Evolutionary conservation across 2,329 filamentous ascomycete genomes (phyloP).

Genomic region (Juglanconis juglandina): DNA sequence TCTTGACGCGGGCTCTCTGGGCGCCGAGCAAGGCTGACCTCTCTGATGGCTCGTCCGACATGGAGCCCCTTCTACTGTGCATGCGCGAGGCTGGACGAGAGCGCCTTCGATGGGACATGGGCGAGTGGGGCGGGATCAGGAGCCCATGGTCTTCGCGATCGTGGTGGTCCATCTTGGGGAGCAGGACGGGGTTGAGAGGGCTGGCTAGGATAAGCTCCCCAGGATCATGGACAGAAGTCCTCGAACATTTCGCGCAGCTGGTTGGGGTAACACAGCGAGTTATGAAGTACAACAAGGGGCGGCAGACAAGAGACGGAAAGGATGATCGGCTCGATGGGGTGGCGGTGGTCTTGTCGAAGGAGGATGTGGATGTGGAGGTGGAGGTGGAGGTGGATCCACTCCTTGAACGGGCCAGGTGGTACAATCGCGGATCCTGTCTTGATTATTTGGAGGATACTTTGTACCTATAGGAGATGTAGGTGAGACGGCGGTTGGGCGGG

Average conservation of each 20-base stretch:
- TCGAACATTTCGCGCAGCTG: background rate
- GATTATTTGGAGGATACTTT: no score
- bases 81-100: constrained; percentile 17
- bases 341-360: no score
- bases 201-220: background rate
- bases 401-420: no score
- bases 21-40: constrained; percentile 12
- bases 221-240: background rate
- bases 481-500: background rate
- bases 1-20: constrained; percentile 13
- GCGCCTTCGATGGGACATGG: constrained; percentile 14
- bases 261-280: no score
- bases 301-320: no score
- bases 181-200: background rate
- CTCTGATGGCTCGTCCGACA: constrained; percentile 16
- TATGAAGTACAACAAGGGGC: no score
- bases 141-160: constrained; percentile 10
- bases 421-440: no score
- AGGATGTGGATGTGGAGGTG: no score
- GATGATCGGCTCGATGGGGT: no score
- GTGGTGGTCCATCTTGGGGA: constrained; percentile 7
- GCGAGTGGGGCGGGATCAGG: constrained; percentile 9
- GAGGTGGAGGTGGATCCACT: no score
- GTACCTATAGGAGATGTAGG: no score
- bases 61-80: constrained; percentile 13